These are phyloP conservation scores for Cynara cardunculus DNA, from an alignment of 129 eudicot species.

Conservation along the genomic window DNA sequence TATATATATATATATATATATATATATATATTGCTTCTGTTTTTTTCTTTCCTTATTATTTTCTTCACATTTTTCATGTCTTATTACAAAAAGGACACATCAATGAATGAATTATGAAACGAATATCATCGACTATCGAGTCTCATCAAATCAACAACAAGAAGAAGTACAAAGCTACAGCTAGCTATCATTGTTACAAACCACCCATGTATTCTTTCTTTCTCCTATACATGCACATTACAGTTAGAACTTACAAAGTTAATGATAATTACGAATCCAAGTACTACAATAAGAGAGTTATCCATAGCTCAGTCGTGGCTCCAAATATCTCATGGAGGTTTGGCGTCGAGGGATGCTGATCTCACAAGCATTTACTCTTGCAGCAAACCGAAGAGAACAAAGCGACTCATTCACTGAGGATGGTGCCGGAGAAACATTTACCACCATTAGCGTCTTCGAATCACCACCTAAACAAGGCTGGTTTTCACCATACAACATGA, in stretches of 20 bases:
- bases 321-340: slow-evolving; percentile 56
- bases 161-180: neutral
- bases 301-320: slow-evolving; percentile 74
- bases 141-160: neutral
- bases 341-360: slow-evolving; percentile 94
- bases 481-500: slow-evolving; percentile 9
- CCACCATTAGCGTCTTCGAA: slow-evolving; percentile 92
- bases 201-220: slow-evolving; percentile 8
- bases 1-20: too few species aligned
- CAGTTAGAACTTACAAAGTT: slow-evolving; percentile 20
- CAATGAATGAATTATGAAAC: neutral
- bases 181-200: slow-evolving; percentile 16
- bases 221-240: slow-evolving; percentile 38
- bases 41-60: neutral
- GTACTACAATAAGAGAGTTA: slow-evolving; percentile 11
- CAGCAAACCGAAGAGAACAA: slow-evolving; percentile 87
- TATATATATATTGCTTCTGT: too few species aligned
- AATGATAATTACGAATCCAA: neutral
- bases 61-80: neutral
- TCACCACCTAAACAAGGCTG: slow-evolving; percentile 99
- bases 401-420: slow-evolving; percentile 76
- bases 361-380: slow-evolving; percentile 94
- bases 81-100: neutral
- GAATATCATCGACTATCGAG: neutral
- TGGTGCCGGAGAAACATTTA: slow-evolving; percentile 76